Percentiles rank a stretch among this genome's conserved stretches.
Conservation (phyloP, 176 grass and related monocot genomes). For the Oropetium thomaeum region DNA sequence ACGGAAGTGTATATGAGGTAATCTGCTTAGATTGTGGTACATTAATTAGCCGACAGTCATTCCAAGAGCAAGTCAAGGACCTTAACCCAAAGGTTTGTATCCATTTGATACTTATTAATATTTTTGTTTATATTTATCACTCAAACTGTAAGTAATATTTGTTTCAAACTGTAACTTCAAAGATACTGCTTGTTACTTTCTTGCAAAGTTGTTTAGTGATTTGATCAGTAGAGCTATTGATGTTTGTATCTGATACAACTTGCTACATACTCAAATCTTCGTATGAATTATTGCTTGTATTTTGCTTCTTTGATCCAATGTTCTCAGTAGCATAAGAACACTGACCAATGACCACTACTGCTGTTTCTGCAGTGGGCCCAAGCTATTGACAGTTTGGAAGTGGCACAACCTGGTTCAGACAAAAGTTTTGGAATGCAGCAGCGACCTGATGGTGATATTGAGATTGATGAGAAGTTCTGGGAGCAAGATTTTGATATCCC, state of each 20-base stretch:
- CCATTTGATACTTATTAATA: conserved; percentile 10
- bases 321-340: background rate
- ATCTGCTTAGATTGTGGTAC: conserved; percentile 75
- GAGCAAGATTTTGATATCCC: conserved; percentile 94
- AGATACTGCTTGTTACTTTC: background rate
- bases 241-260: conserved; percentile 9
- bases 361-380: conserved; percentile 70
- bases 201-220: conserved; percentile 3
- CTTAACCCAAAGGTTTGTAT: conserved; percentile 86
- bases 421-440: conserved; percentile 92
- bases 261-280: background rate
- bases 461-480: conserved; percentile 97
- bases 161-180: background rate
- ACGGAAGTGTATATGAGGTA: conserved; percentile 82
- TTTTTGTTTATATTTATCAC: conserved; percentile 3
- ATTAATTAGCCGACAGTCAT: conserved; percentile 60
- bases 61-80: conserved; percentile 78
- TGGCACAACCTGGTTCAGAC: conserved; percentile 51
- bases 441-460: conserved; percentile 93
- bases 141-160: background rate
- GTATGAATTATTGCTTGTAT: background rate
- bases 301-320: background rate
- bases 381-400: conserved; percentile 77
- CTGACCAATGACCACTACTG: conserved; percentile 19
- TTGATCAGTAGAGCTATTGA: background rate